Percentiles rank a stretch among this genome's conserved stretches.
Evolutionary conservation across 306 rosid genomes (phyloP).

Genomic region (Neltuma alba): DNA sequence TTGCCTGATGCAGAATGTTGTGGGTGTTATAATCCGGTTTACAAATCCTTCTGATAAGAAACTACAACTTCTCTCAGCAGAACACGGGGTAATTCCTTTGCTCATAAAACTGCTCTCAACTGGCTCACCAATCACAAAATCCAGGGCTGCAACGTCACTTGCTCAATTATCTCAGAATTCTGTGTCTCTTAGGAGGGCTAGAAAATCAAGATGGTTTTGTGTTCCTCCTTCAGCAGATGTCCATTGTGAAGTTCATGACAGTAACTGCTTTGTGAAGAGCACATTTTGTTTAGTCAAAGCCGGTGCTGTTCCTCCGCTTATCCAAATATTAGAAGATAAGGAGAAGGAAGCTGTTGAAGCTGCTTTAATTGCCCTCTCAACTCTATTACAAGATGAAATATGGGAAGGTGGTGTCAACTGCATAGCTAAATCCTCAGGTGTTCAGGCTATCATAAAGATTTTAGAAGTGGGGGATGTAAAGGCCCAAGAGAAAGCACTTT

Average conservation of each 20-base stretch:
- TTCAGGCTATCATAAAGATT: constrained; percentile 59
- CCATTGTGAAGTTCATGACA: constrained; percentile 77
- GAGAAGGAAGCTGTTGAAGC: constrained; percentile 78
- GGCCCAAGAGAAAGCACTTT: constrained; percentile 77
- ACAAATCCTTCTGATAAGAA: constrained; percentile 78
- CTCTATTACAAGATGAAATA: constrained; percentile 76
- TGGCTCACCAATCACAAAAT: constrained; percentile 57
- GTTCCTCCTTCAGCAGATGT: constrained; percentile 57
- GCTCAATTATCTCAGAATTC: constrained; percentile 86
- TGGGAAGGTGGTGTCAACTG: constrained; percentile 75
- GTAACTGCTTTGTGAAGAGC: constrained; percentile 62
- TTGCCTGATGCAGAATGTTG: constrained; percentile 50
- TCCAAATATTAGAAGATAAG: constrained; percentile 64
- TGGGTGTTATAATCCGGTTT: constrained; percentile 65
- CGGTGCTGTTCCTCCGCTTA: constrained; percentile 61
- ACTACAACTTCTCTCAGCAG: constrained; percentile 68
- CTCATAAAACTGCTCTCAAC: constrained; percentile 73
- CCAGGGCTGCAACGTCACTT: constrained; percentile 74
- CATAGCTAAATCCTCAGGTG: constrained; percentile 63
- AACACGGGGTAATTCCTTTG: constrained; percentile 77
- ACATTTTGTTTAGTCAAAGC: constrained; percentile 89
- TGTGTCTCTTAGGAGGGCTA: constrained; percentile 53
- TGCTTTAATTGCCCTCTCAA: constrained; percentile 66
- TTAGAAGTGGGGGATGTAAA: constrained; percentile 57
- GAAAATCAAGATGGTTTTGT: constrained; percentile 69